A percentile compares a stretch with the other conserved stretches of the same genome.
These are phyloP conservation scores for Apiotrichum gamsii DNA, from an alignment of 1,284 basidiomycete genomes.

Conservation along the genomic window DNA sequence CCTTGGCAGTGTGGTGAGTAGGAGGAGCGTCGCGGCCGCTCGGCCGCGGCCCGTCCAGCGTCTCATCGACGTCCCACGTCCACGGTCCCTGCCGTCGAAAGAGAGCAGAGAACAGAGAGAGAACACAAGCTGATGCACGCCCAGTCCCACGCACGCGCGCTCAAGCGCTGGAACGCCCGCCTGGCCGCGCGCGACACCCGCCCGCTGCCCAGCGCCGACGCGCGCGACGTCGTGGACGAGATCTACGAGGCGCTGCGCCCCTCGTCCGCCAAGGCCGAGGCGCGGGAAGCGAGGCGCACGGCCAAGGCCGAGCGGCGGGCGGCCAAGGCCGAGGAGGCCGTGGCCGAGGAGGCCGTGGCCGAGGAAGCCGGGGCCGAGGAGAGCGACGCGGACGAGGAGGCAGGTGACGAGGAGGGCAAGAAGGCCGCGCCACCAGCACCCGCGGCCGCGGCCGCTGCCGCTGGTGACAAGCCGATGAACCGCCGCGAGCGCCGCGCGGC, in stretches of 20 bases:
- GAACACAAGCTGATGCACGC: no score
- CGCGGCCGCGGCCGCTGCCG: neutral
- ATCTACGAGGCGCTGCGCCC: conserved; percentile 18
- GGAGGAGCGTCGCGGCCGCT: no score
- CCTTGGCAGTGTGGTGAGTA: conserved; percentile 60
- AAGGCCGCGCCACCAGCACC: neutral
- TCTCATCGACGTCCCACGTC: no score
- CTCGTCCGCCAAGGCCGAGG: neutral
- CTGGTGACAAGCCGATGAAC: conserved; percentile 1
- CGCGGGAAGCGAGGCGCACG: neutral
- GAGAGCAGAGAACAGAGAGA: no score
- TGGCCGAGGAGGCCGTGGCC: conserved; percentile 1
- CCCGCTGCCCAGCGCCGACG: conserved; percentile 17
- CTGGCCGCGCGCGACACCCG: conserved; percentile 8
- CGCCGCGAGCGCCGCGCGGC: conserved; percentile 12
- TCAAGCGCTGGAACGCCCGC: conserved; percentile 24
- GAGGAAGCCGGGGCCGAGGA: conserved; percentile 3
- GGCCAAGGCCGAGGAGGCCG: conserved; percentile 1
- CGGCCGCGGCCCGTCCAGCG: no score
- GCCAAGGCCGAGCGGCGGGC: neutral
- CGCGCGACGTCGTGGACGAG: conserved; percentile 28
- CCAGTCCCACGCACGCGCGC: conserved; percentile 29
- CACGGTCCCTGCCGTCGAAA: no score
- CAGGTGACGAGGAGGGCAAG: conserved; percentile 1
- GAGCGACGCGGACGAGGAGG: conserved; percentile 3